These are phyloP conservation scores for Mortierella claussenii DNA, from an alignment of 192 early-diverging fungal species.

Conservation along the genomic window DNA sequence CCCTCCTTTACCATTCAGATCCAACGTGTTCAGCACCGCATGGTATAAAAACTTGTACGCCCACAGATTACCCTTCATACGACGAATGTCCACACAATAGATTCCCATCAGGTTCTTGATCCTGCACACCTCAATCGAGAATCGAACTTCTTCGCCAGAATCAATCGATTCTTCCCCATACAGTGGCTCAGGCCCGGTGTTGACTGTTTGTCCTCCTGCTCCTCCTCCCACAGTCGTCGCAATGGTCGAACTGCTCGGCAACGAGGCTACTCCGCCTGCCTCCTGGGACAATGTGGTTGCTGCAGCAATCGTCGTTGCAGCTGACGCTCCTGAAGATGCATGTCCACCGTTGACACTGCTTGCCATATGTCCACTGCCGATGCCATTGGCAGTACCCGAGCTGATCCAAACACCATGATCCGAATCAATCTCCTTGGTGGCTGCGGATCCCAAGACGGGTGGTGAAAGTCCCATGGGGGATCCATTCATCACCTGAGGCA, in stretches of 20 bases:
- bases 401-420: constrained; percentile 52
- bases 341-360: not conserved
- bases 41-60: constrained; percentile 84
- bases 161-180: constrained; percentile 69
- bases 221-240: constrained; percentile 9
- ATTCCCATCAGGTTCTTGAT: constrained; percentile 89
- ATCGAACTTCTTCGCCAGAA: constrained; percentile 84
- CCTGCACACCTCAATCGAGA: constrained; percentile 91
- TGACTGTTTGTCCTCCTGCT: too few species aligned
- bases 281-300: not conserved
- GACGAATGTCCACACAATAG: constrained; percentile 79
- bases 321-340: not conserved
- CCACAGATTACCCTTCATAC: constrained; percentile 82
- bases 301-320: not conserved
- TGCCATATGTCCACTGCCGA: not conserved
- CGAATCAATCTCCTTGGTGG: constrained; percentile 37
- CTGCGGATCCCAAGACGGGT: constrained; percentile 1
- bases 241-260: constrained; percentile 38
- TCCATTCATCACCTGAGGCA: constrained; percentile 48
- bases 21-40: constrained; percentile 59
- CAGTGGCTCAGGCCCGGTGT: constrained; percentile 49
- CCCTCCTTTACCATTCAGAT: constrained; percentile 60
- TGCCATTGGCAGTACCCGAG: constrained; percentile 12
- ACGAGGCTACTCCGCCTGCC: constrained; percentile 13
- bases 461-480: constrained; percentile 32